Base-by-base conservation (phyloP, 2,329 filamentous ascomycete genomes). In the Colletotrichum magnum region DNA sequence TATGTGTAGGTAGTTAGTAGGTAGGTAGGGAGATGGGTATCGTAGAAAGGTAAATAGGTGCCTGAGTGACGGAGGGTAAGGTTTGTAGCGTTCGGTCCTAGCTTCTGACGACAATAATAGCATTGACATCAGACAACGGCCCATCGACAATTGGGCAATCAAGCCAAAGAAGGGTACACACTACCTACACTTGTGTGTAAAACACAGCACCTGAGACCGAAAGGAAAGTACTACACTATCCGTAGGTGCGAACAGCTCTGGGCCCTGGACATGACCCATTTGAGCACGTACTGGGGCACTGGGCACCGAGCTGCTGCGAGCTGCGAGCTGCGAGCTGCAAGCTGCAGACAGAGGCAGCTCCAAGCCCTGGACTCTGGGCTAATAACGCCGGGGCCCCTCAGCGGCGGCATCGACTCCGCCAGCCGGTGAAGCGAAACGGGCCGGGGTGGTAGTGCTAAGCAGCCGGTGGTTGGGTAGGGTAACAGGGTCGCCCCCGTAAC, bases 401-500 rank as follows among this genome's bases (percentile, higher is more conserved):
- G 56, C 56, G 67, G 56, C 67, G 63, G 67, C 67, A 61, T 69
- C 66, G 24, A 67, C 67, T 69, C 67, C 67, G 67, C 67, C 67
- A 67, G 63, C 67, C 67, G 67, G 67, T 69, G 67, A 69, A 61
- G 67, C 67, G 57, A 69, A 67, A 52, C 62, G 62, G 43, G 51
- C 66, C 56, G 51, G 62, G 66, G 57, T 67, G 45, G 57, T 66
- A 36, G 51, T 67, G 62, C 63, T 57, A 57, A 69, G 67, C 56
- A 61, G 65, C 26, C 36, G 62, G 50, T 69, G 67, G 62, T 69
- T 67, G 62, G 62, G 62, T 45, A 69, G 67, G 45, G 62, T 53
- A 28, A 51, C 28, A 26, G 45, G 39, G 41, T 39, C 43, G 51
- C 16, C 67, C 57, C 57, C 62, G 61, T 61, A 57, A 41, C 26